phyloP scores from a whole-genome alignment of 768 basidiomycete species.

The Austroboletus festivus region DNA sequence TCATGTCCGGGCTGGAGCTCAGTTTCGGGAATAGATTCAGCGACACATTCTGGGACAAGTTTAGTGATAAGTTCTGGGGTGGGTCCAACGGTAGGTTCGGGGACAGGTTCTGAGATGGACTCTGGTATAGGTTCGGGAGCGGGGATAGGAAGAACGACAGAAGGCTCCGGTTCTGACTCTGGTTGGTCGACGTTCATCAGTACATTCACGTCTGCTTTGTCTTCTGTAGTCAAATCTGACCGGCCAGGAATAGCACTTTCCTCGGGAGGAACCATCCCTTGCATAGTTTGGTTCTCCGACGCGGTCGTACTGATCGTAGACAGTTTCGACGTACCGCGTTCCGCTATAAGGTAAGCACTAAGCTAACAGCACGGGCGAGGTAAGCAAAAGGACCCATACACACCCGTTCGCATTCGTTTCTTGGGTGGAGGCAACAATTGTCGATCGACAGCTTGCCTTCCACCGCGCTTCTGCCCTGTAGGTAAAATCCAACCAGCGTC shows the following conservation, averaged over 20 bases:
- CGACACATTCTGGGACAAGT: background rate
- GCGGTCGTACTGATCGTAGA: conserved; percentile 46
- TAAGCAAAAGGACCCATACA: conserved; percentile 16
- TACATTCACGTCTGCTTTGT: conserved; percentile 15
- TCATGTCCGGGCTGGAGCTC: background rate
- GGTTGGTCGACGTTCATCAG: conserved; percentile 14
- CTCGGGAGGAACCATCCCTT: conserved; percentile 22
- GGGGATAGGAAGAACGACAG: background rate
- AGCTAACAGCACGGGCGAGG: background rate
- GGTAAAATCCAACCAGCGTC: conserved; percentile 88
- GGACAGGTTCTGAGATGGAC: background rate
- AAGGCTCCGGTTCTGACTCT: background rate
- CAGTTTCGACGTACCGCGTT: conserved; percentile 41
- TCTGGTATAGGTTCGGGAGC: background rate
- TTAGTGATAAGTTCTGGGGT: background rate
- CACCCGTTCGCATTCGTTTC: conserved; percentile 52
- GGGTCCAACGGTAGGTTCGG: background rate
- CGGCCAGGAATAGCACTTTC: conserved; percentile 23
- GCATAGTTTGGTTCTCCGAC: conserved; percentile 44
- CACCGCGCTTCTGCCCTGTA: conserved; percentile 64
- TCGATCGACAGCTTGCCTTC: conserved; percentile 47
- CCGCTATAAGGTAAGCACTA: conserved; percentile 5
- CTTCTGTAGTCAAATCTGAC: conserved; percentile 21
- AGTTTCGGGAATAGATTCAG: background rate
- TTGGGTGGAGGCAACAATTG: conserved; percentile 48